Evolutionary conservation across 257 asterid species (phyloP), one percentile per base, ranked within the genome.

Genomic region (Catharanthus roseus): DNA sequence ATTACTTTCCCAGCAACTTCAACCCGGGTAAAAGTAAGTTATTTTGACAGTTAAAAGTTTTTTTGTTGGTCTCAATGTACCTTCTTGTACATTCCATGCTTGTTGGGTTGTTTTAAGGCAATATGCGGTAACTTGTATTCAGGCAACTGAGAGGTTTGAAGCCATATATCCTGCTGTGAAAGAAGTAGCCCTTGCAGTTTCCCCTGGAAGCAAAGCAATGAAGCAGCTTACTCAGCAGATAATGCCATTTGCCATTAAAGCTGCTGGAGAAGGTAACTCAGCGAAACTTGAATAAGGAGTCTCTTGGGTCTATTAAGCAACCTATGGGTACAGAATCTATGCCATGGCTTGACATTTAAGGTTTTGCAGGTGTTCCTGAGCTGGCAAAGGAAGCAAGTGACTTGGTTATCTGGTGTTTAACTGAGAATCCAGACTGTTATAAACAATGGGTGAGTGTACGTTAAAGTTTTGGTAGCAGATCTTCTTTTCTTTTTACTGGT

Each of bases 151-250:
- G 70, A 71, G 80, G 70, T 72, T 79, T 71, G 75, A 68, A 68
- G 80, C 65, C 13, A 21, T 79, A 45, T 79, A 79, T 36, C 80
- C 80, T 13, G 26, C 50, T 38, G 33, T 79, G 75, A 79, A 75
- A 79, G 83, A 79, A 53, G 77, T 75, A 44, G 83, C 80, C 38
- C 71, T 79, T 42, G 74, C 74, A 28, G 80, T 68, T 67, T 26
- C 83, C n/a, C 64, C 80, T 34, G 83, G 83, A 51, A 79, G 83
- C 65, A 75, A 79, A 72, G 80, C 77, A 38, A 68, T 77, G 60
- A 72, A 72, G 68, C 83, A 75, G 42, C 47, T 79, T 31, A 51
- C 80, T 51, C 75, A 75, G 50, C 74, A 79, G 64, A 75, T 79
- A 61, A 9, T 75, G 75, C 75, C 71, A 3, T 71, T 75, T 62